Evolutionary conservation across 2,329 filamentous ascomycete species (phyloP).

Genomic region (Epichloe elymi): DNA sequence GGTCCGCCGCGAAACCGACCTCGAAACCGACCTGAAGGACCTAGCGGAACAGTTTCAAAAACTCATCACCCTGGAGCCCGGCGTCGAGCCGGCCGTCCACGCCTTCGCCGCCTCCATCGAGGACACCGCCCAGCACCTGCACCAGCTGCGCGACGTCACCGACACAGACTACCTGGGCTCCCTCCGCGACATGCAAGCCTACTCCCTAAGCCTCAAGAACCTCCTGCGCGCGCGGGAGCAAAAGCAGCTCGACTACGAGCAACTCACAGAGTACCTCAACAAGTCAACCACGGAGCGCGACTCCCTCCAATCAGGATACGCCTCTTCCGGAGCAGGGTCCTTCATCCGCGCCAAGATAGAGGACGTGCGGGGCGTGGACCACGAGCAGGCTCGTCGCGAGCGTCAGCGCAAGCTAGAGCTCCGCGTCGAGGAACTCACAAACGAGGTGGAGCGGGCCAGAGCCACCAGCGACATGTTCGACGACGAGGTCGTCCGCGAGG

Average conservation of each 20-base stretch:
- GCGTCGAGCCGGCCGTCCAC: constrained; percentile 68
- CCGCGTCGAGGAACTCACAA: constrained; percentile 80
- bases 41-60: constrained; percentile 86
- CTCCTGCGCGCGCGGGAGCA: constrained; percentile 89
- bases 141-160: constrained; percentile 73
- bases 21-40: constrained; percentile 80
- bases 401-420: constrained; percentile 81
- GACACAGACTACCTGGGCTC: constrained; percentile 93
- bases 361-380: constrained; percentile 91
- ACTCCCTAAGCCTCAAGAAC: constrained; percentile 73
- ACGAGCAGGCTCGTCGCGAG: constrained; percentile 81
- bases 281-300: constrained; percentile 84
- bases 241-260: constrained; percentile 96
- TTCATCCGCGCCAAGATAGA: constrained; percentile 93
- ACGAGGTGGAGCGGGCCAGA: constrained; percentile 78
- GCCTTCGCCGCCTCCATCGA: constrained; percentile 80
- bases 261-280: constrained; percentile 86
- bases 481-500: constrained; percentile 88
- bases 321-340: constrained; percentile 47
- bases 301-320: constrained; percentile 50
- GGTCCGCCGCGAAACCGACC: constrained; percentile 71
- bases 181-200: constrained; percentile 89
- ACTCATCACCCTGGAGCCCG: constrained; percentile 77
- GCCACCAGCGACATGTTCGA: constrained; percentile 86
- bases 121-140: constrained; percentile 67